Evolutionary conservation across 805 yeast species (phyloP), one percentile per base, ranked within the genome.

Genomic region (Candida coquimbonensis): DNA sequence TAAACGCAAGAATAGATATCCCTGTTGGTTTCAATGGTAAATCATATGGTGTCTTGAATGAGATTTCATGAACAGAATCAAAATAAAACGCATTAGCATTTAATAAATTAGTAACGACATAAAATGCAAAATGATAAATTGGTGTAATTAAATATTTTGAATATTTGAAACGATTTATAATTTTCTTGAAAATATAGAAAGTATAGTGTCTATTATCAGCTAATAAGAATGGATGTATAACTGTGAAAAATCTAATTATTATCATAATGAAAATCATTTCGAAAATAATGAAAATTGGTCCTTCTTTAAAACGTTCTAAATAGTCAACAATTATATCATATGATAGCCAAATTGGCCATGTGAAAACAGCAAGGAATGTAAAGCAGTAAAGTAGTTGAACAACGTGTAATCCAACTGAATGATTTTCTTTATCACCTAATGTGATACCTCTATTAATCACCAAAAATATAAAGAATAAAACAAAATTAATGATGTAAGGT

Each of bases 201-300:
- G 96, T 81, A 61, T 81, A 88, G 64, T 93, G 99, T 55, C 99
- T 77, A 66, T 93, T 93, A 63, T 93, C 99, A 0, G 98, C 95
- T 38, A 91, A 70, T 36, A 93, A 63, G 62, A 91, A 93, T 8
- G 97, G 97, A 62, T 93, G 99, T 3, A 80, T 81, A 3, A 83
- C 68, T 0, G 96, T 86, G 61, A 74, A 83, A 47, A 70, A 70
- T 34, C 79, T 69, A 19, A 87, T 72, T 3, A 77, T 57, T 17
- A 71, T 52, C 51, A 66, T 65, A 24, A 85, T 74, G 1, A 60
- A 51, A 4, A 62, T 37, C 27, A 65, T 50, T 44, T 65, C 71
- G 16, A 67, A 37, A 3, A 58, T 11, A 4, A 65, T 50, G 34
- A 59, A 50, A 1, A 66, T n/a, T 25, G 64, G 65, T 24, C 56